phyloP scores from a whole-genome alignment of 75 land plant genomes.

The Cunninghamia lanceolata region DNA sequence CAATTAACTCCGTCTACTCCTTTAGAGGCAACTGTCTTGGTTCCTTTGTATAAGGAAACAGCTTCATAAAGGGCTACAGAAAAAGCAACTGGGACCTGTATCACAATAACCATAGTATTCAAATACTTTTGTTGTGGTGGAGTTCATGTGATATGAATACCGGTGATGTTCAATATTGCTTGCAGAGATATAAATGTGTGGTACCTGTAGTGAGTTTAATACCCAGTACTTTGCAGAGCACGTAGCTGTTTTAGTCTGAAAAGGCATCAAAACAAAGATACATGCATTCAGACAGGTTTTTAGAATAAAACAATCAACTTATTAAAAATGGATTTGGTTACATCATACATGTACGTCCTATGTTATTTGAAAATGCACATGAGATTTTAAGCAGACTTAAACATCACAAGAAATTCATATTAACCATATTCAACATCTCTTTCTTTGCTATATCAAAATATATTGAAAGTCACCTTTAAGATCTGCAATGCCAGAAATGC shows the following conservation, averaged over 20 bases:
- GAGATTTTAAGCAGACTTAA: neutral
- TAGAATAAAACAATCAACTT: neutral
- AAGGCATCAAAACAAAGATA: neutral
- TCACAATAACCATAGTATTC: neutral
- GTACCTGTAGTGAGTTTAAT: constrained; percentile 54
- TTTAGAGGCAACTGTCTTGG: constrained; percentile 36
- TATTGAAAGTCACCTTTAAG: constrained; percentile 36
- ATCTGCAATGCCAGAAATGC: constrained; percentile 55
- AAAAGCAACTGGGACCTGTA: constrained; percentile 54
- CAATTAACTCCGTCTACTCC: constrained; percentile 27
- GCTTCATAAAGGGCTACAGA: constrained; percentile 45
- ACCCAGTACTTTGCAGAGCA: constrained; percentile 57
- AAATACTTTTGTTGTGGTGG: neutral
- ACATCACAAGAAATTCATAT: neutral
- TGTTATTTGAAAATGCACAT: neutral
- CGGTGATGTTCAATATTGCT: constrained; percentile 15
- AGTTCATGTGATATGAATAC: neutral
- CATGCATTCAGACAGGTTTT: neutral
- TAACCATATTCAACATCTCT: neutral
- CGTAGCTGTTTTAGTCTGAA: constrained; percentile 36
- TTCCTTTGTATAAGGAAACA: constrained; percentile 44
- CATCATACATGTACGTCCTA: neutral
- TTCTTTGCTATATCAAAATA: neutral
- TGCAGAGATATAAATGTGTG: constrained; percentile 3
- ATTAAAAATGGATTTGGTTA: neutral